Evolutionary conservation across 2,329 filamentous ascomycete genomes (phyloP).

Genomic region (Periconia digitata): DNA sequence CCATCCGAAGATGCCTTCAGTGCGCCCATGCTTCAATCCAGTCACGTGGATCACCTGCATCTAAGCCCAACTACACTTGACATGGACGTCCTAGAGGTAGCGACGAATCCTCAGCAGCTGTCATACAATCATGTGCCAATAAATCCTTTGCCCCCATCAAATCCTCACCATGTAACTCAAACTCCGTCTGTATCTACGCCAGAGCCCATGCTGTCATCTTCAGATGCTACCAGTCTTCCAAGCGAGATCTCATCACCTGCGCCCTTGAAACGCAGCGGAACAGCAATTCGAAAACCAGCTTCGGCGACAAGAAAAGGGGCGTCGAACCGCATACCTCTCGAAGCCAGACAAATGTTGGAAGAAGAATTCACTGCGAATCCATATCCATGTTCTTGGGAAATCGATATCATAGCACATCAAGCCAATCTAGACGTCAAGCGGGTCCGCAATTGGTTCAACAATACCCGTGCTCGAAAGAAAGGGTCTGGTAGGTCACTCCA

Average conservation of each 20-base stretch:
- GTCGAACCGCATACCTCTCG: slow-evolving; percentile 32
- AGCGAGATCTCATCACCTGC: background rate
- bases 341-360: slow-evolving; percentile 37
- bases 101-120: background rate
- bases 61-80: background rate
- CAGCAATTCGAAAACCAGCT: slow-evolving; percentile 28
- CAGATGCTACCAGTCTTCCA: background rate
- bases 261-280: slow-evolving; percentile 3
- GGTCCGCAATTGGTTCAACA: slow-evolving; percentile 41
- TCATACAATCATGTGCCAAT: too few relatives aligned
- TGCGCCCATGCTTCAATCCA: background rate
- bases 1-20: background rate
- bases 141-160: too few relatives aligned
- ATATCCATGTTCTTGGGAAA: slow-evolving; percentile 39
- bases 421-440: slow-evolving; percentile 39
- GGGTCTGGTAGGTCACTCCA: slow-evolving; percentile 19
- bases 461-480: slow-evolving; percentile 36
- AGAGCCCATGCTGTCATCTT: background rate
- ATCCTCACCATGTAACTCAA: too few relatives aligned
- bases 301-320: slow-evolving; percentile 38
- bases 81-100: background rate
- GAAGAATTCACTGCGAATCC: slow-evolving; percentile 39
- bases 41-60: background rate
- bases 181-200: background rate
- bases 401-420: slow-evolving; percentile 41